Conservation (phyloP, 305 asterid species). For the Plantago coronopus region DNA sequence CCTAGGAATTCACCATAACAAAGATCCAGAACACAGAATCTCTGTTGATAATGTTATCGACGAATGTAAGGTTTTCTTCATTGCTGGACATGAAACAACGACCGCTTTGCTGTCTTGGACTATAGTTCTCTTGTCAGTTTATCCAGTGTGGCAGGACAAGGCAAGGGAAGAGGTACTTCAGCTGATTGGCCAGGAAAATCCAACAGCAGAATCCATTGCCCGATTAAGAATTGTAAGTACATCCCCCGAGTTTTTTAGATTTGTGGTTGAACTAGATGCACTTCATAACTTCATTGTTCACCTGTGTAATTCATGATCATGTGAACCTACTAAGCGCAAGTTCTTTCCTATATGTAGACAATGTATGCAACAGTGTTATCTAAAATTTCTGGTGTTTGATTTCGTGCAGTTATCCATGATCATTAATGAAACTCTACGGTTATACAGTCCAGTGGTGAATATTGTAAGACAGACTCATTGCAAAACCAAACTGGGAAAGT, state of each 20-base stretch:
- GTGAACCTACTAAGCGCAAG: too few species aligned
- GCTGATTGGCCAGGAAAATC: conserved; percentile 33
- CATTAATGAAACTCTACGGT: conserved; percentile 4
- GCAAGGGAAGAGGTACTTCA: conserved; percentile 43
- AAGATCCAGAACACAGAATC: conserved; percentile 23
- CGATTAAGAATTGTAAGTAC: conserved; percentile 37
- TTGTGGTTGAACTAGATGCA: too few species aligned
- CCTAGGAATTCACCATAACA: conserved; percentile 28
- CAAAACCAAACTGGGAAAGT: conserved; percentile 33
- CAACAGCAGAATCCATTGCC: conserved; percentile 37
- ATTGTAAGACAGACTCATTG: conserved; percentile 29
- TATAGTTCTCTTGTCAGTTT: conserved; percentile 35
- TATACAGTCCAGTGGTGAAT: neutral
- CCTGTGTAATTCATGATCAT: too few species aligned
- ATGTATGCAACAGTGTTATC: neutral
- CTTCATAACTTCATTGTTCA: too few species aligned
- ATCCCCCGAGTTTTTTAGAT: too few species aligned
- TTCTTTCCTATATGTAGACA: too few species aligned
- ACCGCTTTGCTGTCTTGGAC: conserved; percentile 35
- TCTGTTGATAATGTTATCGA: conserved; percentile 30
- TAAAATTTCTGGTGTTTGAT: neutral
- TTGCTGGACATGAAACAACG: conserved; percentile 43
- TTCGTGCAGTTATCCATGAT: conserved; percentile 5
- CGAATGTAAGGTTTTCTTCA: conserved; percentile 43
- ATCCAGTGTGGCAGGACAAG: conserved; percentile 47